Conservation (phyloP, 306 rosid genomes). For the Inga oerstediana region DNA sequence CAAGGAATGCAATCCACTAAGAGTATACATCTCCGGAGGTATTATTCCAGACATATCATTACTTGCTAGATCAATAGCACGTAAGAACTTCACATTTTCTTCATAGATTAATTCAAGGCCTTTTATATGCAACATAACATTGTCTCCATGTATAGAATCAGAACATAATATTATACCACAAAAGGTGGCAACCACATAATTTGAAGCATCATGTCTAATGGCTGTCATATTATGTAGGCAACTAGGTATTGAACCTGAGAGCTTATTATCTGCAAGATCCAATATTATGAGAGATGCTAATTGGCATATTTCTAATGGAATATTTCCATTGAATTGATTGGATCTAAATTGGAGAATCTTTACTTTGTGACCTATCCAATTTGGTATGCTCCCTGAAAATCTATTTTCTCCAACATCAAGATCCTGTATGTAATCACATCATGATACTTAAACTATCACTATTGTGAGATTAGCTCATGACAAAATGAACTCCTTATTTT, state of each 20-base stretch:
- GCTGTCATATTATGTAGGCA: neutral
- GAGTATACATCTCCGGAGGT: too few relatives aligned
- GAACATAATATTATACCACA: neutral
- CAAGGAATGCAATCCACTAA: too few relatives aligned
- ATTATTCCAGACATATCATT: too few relatives aligned
- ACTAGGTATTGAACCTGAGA: constrained; percentile 30
- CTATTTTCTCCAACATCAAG: neutral
- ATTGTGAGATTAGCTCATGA: too few relatives aligned
- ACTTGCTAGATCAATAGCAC: too few relatives aligned
- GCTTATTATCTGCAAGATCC: constrained; percentile 9
- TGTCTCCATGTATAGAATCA: neutral
- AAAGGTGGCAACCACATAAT: too few relatives aligned
- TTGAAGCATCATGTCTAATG: neutral
- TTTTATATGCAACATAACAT: neutral
- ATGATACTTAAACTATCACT: too few relatives aligned
- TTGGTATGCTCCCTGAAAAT: neutral
- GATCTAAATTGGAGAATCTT: neutral
- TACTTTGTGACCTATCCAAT: neutral
- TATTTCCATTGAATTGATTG: neutral
- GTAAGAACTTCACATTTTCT: too few relatives aligned
- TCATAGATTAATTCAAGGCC: neutral
- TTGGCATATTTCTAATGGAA: constrained; percentile 3
- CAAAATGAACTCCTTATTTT: too few relatives aligned
- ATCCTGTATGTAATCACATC: too few relatives aligned
- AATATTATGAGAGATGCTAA: neutral